Evolutionary conservation across 768 basidiomycete species (phyloP).

Genomic region (Mycena rosella): DNA sequence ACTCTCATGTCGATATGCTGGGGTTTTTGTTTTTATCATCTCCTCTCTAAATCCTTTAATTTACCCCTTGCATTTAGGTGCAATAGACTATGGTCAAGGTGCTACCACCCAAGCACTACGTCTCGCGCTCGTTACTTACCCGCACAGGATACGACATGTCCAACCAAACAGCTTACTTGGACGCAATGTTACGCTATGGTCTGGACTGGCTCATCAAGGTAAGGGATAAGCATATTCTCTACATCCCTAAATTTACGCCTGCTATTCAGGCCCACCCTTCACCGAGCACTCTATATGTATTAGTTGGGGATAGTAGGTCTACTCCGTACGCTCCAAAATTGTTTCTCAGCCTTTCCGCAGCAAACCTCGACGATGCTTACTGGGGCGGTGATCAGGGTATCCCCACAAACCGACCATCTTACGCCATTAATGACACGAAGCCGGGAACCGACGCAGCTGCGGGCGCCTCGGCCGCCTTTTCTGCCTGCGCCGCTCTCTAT

Average conservation of each 20-base stretch:
- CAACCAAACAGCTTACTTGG: slow-evolving; percentile 93
- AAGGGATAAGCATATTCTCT: slow-evolving; percentile 28
- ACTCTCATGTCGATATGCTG: slow-evolving; percentile 90
- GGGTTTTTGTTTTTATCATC: slow-evolving; percentile 55
- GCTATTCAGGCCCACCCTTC: slow-evolving; percentile 79
- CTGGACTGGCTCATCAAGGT: slow-evolving; percentile 94
- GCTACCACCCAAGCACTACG: neutral
- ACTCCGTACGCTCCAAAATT: neutral
- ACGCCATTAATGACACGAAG: slow-evolving; percentile 80
- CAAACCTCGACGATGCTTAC: slow-evolving; percentile 77
- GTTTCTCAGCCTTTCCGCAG: slow-evolving; percentile 47
- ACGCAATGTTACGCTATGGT: slow-evolving; percentile 91
- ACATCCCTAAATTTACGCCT: slow-evolving; percentile 14
- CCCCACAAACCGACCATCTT: slow-evolving; percentile 80
- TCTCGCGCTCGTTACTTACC: slow-evolving; percentile 10
- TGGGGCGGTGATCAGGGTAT: slow-evolving; percentile 92
- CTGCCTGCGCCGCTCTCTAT: slow-evolving; percentile 89
- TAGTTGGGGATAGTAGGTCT: slow-evolving; percentile 73
- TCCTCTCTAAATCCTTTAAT: no score
- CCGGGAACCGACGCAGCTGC: slow-evolving; percentile 95
- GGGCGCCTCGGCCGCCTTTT: slow-evolving; percentile 86
- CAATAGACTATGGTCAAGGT: slow-evolving; percentile 86
- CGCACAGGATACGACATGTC: slow-evolving; percentile 81
- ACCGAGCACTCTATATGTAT: slow-evolving; percentile 79
- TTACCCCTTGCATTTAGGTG: no score